Conservation (phyloP, 164 flowering plant species). For the Euptelea pleiosperma region DNA sequence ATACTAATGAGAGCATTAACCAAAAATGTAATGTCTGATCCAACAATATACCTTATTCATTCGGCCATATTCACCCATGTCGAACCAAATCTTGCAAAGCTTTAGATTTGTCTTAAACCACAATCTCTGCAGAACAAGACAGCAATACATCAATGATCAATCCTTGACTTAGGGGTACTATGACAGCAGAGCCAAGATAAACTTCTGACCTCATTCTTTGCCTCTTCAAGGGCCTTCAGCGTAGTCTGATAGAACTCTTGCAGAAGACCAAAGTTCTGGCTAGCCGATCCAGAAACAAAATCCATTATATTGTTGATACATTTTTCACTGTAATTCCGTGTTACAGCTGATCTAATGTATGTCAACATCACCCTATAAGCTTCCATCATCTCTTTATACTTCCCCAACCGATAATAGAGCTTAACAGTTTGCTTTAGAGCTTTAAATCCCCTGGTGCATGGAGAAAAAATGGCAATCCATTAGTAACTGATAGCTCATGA, state of each 20-base stretch:
- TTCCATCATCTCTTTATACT: conserved; percentile 92
- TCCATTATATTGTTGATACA: conserved; percentile 99
- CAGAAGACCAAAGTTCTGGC: conserved; percentile 83
- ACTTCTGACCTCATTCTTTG: conserved; percentile 86
- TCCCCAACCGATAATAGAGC: conserved; percentile 87
- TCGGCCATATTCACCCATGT: conserved; percentile 97
- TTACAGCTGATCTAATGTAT: conserved; percentile 96
- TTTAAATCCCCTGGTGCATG: conserved; percentile 85
- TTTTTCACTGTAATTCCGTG: conserved; percentile 95
- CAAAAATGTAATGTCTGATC: conserved; percentile 4
- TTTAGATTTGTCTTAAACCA: conserved; percentile 99
- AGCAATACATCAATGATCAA: conserved; percentile 3
- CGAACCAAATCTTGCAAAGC: conserved; percentile 97
- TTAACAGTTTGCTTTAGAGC: conserved; percentile 97
- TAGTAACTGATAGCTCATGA: background rate
- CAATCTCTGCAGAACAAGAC: conserved; percentile 61
- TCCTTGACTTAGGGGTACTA: background rate
- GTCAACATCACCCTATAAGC: conserved; percentile 94
- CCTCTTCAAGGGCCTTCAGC: conserved; percentile 94
- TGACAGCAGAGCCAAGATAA: background rate
- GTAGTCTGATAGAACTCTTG: conserved; percentile 97
- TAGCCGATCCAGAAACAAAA: conserved; percentile 94
- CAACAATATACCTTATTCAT: conserved; percentile 80
- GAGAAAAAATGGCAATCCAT: conserved; percentile 1
- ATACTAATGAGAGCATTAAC: background rate